Evolutionary conservation across 305 asterid genomes (phyloP), one percentile per base, ranked within the genome.

Genomic region (Caryopteris hybrid): DNA sequence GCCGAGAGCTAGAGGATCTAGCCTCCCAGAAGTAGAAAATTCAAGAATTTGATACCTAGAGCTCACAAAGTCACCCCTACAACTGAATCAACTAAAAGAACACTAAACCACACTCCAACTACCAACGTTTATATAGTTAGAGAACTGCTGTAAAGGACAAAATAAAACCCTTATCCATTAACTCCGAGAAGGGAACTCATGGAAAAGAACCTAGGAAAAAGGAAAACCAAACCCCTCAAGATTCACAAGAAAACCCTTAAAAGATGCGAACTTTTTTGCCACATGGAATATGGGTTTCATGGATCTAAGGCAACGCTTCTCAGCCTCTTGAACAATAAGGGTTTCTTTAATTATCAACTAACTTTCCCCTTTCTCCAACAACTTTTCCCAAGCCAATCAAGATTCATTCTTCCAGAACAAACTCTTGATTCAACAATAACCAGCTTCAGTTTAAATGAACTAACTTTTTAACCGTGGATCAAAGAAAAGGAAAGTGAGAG

Each of bases 291-390:
- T 73, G 68, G 81, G 85, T 86, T 82, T 81, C 90, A 81, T 74
- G 91, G 93, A 87, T 87, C 89, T 80, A 64, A 85, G 85, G 80
- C 64, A 84, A 85, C 74, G 69, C 78, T 18, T 68, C 75, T 71
- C 81, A 76, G 75, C 89, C 86, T 73, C 85, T 66, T 29, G 71
- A 78, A 66, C 65, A 60, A 62, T 62, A 34, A 59, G 59, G 54
- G 5, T 71, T 60, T 50, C 64, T 23, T 59, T n/a, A 72, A 34
- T 39, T 6, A 69, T 43, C 61, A 56, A 54, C 59, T 31, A 61
- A 73, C 59, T 27, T 48, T 18, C 66, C 59, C 17, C 31, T 52
- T 51, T 47, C 18, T 1, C 46, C 69, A 31, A 64, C 38, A 64
- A 56, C 67, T 68, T 61, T 58, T 58, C 59, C 86, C 72, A 65